Percentiles rank a stretch among this genome's conserved stretches.
These are phyloP conservation scores for Alternaria conjuncta DNA, from an alignment of 2,329 filamentous ascomycete genomes.

Conservation along the genomic window DNA sequence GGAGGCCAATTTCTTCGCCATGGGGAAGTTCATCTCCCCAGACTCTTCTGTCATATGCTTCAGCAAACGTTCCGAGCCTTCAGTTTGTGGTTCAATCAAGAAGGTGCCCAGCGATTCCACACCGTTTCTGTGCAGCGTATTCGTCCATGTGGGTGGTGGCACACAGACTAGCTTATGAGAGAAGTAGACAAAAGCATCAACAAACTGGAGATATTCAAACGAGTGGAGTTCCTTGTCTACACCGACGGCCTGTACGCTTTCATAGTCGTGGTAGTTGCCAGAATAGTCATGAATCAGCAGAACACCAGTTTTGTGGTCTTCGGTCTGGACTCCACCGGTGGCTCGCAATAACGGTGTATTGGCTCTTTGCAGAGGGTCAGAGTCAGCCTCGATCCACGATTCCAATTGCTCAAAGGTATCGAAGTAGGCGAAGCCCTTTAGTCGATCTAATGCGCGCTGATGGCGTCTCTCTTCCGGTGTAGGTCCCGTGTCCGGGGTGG, in stretches of 20 bases:
- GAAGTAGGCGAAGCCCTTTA: constrained; percentile 52
- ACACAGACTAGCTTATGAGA: constrained; percentile 55
- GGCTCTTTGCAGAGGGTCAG: constrained; percentile 46
- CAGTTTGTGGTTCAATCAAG: constrained; percentile 52
- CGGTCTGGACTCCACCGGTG: not conserved
- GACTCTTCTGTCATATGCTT: constrained; percentile 6
- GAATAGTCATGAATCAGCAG: constrained; percentile 50
- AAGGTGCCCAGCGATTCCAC: constrained; percentile 53
- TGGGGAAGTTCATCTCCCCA: constrained; percentile 34
- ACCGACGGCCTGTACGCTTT: constrained; percentile 42
- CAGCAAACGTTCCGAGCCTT: constrained; percentile 41
- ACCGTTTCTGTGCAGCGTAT: constrained; percentile 56
- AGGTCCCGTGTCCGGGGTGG: constrained; percentile 41
- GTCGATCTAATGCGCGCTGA: constrained; percentile 38
- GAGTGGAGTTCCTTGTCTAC: constrained; percentile 46
- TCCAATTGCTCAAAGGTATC: constrained; percentile 50
- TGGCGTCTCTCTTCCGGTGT: constrained; percentile 41
- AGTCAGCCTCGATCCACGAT: constrained; percentile 37
- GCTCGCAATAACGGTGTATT: constrained; percentile 48
- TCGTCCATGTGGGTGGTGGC: constrained; percentile 55
- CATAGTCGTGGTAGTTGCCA: constrained; percentile 55
- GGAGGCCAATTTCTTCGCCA: constrained; percentile 48
- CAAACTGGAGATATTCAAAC: constrained; percentile 53
- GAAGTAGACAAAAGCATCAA: constrained; percentile 57
- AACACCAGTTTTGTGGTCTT: constrained; percentile 26